Percentiles rank a stretch among this genome's conserved stretches.
Conservation (phyloP, 2,329 filamentous ascomycete species). For the Tolypocladium tropicale region DNA sequence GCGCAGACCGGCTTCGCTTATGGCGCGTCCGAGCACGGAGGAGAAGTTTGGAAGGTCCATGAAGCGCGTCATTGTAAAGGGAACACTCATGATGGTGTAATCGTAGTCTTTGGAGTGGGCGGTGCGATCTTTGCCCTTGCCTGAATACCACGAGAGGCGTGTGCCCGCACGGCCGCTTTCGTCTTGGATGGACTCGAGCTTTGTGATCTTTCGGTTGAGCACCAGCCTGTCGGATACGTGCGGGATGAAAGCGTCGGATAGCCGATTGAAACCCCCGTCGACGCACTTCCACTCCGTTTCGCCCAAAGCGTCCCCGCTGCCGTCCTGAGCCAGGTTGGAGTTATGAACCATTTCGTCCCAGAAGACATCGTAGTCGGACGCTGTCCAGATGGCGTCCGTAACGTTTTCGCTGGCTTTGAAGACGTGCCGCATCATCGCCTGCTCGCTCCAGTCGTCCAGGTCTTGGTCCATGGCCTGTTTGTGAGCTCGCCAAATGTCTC, state of each 20-base stretch:
- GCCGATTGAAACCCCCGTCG: conserved; percentile 21
- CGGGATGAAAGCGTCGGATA: conserved; percentile 23
- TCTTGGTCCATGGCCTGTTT: conserved; percentile 17
- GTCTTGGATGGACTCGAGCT: conserved; percentile 8
- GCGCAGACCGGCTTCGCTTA: conserved; percentile 11
- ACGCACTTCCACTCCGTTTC: conserved; percentile 19
- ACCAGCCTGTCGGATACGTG: conserved; percentile 16
- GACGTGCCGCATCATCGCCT: conserved; percentile 20
- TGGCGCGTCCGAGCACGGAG: conserved; percentile 13
- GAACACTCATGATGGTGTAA: conserved; percentile 25
- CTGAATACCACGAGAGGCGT: conserved; percentile 5
- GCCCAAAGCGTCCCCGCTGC: conserved; percentile 12
- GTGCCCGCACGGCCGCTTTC: background rate
- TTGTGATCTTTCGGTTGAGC: conserved; percentile 11
- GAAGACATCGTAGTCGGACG: conserved; percentile 20
- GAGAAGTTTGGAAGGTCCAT: conserved; percentile 26
- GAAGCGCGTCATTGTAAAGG: conserved; percentile 25
- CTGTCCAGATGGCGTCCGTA: conserved; percentile 20
- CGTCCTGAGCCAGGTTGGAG: conserved; percentile 20
- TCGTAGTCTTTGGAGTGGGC: conserved; percentile 21
- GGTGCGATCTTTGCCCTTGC: conserved; percentile 12
- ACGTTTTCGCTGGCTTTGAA: conserved; percentile 23
- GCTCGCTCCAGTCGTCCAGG: conserved; percentile 18
- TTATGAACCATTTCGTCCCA: conserved; percentile 23
- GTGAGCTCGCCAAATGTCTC: conserved; percentile 17